These are phyloP conservation scores for Penicillium expansum DNA, from an alignment of 2,329 filamentous ascomycete species.

Conservation along the genomic window DNA sequence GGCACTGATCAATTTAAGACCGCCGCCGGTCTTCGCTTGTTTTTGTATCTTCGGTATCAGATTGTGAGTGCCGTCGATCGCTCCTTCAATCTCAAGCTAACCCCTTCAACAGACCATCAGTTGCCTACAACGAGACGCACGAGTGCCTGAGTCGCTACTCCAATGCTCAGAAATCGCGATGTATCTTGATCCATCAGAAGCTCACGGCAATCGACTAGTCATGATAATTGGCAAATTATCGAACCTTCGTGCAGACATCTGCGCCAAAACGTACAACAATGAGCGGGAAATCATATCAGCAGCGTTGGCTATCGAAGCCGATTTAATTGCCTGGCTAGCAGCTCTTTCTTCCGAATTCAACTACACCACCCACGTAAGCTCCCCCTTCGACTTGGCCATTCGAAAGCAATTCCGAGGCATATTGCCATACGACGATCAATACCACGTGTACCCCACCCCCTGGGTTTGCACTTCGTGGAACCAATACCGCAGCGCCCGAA, in stretches of 20 bases:
- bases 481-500: slow-evolving; percentile 59
- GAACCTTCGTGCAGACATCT: slow-evolving; percentile 37
- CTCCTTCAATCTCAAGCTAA: slow-evolving; percentile 4
- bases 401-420: slow-evolving; percentile 25
- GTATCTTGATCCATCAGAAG: slow-evolving; percentile 29
- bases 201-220: slow-evolving; percentile 31
- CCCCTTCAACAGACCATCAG: slow-evolving; percentile 31
- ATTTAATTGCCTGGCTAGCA: slow-evolving; percentile 34
- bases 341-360: slow-evolving; percentile 27
- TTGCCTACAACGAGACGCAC: slow-evolving; percentile 34
- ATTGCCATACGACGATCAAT: slow-evolving; percentile 48
- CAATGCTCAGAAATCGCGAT: slow-evolving; percentile 32
- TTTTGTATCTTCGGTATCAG: slow-evolving; percentile 57
- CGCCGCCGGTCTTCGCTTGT: slow-evolving; percentile 50
- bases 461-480: slow-evolving; percentile 58
- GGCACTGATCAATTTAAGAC: slow-evolving; percentile 39
- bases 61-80: slow-evolving; percentile 44
- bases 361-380: slow-evolving; percentile 27
- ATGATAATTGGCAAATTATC: slow-evolving; percentile 30
- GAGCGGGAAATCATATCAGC: slow-evolving; percentile 30
- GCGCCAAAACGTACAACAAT: slow-evolving; percentile 23
- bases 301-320: slow-evolving; percentile 35
- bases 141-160: slow-evolving; percentile 33
- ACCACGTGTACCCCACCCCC: slow-evolving; percentile 56
- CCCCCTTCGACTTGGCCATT: slow-evolving; percentile 38